phyloP scores from a whole-genome alignment of 257 asterid genomes.

The Solanum arcanum region DNA sequence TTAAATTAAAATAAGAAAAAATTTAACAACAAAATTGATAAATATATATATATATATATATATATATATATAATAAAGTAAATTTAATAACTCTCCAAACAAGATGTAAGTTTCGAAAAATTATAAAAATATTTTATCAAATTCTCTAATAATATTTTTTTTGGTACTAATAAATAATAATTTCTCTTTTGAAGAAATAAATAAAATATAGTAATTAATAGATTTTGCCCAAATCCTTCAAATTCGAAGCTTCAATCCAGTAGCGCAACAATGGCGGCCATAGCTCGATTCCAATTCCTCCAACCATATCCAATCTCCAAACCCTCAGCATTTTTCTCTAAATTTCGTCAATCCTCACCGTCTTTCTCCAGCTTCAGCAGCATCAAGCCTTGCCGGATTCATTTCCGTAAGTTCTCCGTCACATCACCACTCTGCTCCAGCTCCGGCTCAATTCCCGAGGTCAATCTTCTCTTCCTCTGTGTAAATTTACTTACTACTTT shows the following conservation, averaged over 20 bases:
- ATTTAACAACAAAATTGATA: too few relatives aligned
- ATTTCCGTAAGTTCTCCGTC: conserved; percentile 31
- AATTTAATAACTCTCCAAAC: too few relatives aligned
- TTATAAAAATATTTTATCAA: too few relatives aligned
- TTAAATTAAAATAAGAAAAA: too few relatives aligned
- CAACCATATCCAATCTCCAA: conserved; percentile 33
- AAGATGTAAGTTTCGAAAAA: too few relatives aligned
- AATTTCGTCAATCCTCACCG: conserved; percentile 11
- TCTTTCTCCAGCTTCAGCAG: conserved; percentile 3
- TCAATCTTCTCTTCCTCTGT: background rate
- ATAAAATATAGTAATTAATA: background rate
- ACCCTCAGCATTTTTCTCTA: conserved; percentile 22
- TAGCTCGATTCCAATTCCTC: conserved; percentile 43
- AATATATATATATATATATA: too few relatives aligned
- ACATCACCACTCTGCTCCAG: conserved; percentile 28
- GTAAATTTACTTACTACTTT: background rate
- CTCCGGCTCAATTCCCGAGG: conserved; percentile 22
- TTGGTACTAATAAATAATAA: too few relatives aligned
- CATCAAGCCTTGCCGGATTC: conserved; percentile 8
- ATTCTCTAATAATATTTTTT: background rate
- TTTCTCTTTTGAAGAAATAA: background rate
- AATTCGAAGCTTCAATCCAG: background rate
- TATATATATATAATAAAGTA: too few relatives aligned
- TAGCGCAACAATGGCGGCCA: conserved; percentile 35
- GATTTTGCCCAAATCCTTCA: background rate